phyloP scores from a whole-genome alignment of 371 early-diverging fungal species.

The Mucor irregularis region DNA sequence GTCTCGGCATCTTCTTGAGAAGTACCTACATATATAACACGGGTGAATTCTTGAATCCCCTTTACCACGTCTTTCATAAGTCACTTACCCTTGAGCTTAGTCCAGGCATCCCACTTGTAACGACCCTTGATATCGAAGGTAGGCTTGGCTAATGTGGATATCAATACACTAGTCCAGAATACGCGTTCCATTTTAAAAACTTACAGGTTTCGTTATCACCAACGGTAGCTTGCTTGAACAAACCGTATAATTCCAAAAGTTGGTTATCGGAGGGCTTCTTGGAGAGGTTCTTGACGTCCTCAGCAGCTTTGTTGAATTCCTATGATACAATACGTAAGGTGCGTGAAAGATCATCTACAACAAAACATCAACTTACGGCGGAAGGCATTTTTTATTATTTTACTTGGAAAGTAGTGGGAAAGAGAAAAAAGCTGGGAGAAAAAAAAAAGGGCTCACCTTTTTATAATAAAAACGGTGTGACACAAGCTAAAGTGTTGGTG shows the following conservation, averaged over 20 bases:
- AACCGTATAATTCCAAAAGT: slow-evolving; percentile 75
- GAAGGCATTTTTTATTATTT: too few species aligned
- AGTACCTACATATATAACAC: slow-evolving; percentile 12
- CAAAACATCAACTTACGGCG: too few species aligned
- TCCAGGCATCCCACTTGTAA: slow-evolving; percentile 88
- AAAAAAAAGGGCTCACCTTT: too few species aligned
- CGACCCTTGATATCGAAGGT: slow-evolving; percentile 70
- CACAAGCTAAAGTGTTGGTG: too few species aligned
- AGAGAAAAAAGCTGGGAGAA: too few species aligned
- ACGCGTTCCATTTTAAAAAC: not conserved
- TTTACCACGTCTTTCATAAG: too few species aligned
- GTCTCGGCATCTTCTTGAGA: slow-evolving; percentile 66
- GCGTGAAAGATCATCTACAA: too few species aligned
- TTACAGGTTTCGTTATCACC: slow-evolving; percentile 73
- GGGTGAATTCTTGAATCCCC: not conserved
- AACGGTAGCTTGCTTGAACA: slow-evolving; percentile 84
- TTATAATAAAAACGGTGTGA: too few species aligned
- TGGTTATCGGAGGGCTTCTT: slow-evolving; percentile 66
- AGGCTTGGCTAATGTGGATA: slow-evolving; percentile 38
- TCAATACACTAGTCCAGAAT: not conserved
- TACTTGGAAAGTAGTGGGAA: too few species aligned
- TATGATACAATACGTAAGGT: too few species aligned
- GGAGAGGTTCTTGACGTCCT: slow-evolving; percentile 56
- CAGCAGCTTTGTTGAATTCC: slow-evolving; percentile 63
- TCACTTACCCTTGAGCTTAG: slow-evolving; percentile 51